Percentiles rank a stretch among this genome's conserved stretches.
phyloP scores from a whole-genome alignment of 192 early-diverging fungal genomes.

The Pilaira anomala region DNA sequence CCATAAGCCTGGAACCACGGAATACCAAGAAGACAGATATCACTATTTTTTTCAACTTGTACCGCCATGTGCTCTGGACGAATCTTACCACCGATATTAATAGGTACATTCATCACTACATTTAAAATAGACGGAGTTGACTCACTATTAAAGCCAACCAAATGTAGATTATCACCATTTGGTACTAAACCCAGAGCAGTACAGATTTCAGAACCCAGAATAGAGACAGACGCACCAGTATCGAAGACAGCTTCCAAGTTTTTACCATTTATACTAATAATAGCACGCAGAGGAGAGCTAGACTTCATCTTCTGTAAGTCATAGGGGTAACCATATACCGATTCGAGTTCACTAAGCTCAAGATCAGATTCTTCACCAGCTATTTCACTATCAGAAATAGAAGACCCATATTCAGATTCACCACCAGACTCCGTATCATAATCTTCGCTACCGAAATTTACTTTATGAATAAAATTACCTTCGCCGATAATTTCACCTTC shows the following conservation, averaged over 20 bases:
- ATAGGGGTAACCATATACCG: too few relatives aligned
- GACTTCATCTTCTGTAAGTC: too few relatives aligned
- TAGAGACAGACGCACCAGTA: too few relatives aligned
- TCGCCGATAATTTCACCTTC: too few relatives aligned
- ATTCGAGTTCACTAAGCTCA: background rate
- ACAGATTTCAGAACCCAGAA: too few relatives aligned
- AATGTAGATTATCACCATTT: too few relatives aligned
- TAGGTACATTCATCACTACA: background rate
- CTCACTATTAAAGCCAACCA: too few relatives aligned
- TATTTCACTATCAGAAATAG: background rate
- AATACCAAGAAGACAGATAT: conserved; percentile 1
- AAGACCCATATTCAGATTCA: background rate
- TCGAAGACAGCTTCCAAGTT: too few relatives aligned
- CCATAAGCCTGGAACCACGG: background rate
- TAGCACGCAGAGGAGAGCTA: too few relatives aligned
- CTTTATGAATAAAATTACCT: background rate
- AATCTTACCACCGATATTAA: background rate
- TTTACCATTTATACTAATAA: too few relatives aligned
- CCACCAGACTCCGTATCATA: background rate
- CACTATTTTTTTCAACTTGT: background rate
- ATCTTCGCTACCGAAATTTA: conserved; percentile 1
- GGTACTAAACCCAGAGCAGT: too few relatives aligned
- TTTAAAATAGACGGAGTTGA: too few relatives aligned
- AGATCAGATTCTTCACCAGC: background rate
- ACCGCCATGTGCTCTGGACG: conserved; percentile 5